These are phyloP conservation scores for Primulina tabacum DNA, from an alignment of 257 asterid species.

Conservation along the genomic window DNA sequence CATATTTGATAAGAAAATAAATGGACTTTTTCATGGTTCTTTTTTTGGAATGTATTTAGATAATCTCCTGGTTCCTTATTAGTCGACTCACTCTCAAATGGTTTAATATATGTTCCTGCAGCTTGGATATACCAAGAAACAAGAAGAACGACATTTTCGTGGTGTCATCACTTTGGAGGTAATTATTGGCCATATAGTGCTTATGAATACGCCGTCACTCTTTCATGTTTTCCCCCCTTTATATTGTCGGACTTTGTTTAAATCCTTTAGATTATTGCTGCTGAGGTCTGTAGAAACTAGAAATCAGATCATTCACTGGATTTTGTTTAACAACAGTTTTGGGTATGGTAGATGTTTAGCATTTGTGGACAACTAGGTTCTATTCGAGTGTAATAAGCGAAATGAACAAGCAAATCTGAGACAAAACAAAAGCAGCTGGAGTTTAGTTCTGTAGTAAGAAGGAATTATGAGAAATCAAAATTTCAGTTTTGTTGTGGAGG, in stretches of 20 bases:
- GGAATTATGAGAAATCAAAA: background rate
- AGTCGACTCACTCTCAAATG: slow-evolving; percentile 1
- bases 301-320: background rate
- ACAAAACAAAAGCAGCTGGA: background rate
- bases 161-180: slow-evolving; percentile 82
- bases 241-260: background rate
- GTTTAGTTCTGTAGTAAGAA: background rate
- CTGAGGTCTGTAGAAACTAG: background rate
- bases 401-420: background rate
- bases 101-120: slow-evolving; percentile 28
- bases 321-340: background rate
- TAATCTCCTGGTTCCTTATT: slow-evolving; percentile 2
- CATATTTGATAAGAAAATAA: background rate
- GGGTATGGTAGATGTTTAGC: background rate
- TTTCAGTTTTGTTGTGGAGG: background rate
- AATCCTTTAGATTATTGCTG: background rate
- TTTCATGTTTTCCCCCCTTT: background rate
- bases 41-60: background rate
- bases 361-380: background rate
- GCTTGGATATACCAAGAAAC: slow-evolving; percentile 82
- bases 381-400: background rate
- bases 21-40: background rate
- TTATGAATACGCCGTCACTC: background rate
- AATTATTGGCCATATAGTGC: background rate
- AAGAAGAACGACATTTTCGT: slow-evolving; percentile 75